A percentile compares a stretch with the other conserved stretches of the same genome.
Conservation (phyloP, 2,329 filamentous ascomycete genomes). For the Whalleya microplaca region DNA sequence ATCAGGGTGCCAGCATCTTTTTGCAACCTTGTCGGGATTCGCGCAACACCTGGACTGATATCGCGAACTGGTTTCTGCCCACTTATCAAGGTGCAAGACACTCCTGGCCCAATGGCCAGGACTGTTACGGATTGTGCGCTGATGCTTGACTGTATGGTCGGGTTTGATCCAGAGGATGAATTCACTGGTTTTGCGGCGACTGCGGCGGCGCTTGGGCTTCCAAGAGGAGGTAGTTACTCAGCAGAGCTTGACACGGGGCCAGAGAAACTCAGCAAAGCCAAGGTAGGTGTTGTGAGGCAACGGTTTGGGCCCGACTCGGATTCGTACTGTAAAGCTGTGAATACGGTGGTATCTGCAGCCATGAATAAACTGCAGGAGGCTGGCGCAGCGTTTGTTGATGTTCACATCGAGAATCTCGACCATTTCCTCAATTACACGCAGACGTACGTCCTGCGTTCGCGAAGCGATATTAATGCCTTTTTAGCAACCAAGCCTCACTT, state of each 20-base stretch:
- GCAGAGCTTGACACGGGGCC: conserved; percentile 16
- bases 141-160: conserved; percentile 36
- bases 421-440: conserved; percentile 30
- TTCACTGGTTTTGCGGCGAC: conserved; percentile 31
- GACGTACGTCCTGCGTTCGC: conserved; percentile 31
- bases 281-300: conserved; percentile 34
- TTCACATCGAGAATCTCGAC: conserved; percentile 32
- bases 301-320: conserved; percentile 30
- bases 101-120: conserved; percentile 36
- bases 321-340: conserved; percentile 29
- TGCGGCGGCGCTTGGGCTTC: conserved; percentile 23
- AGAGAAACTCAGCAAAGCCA: conserved; percentile 20
- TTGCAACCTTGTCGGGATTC: conserved; percentile 26
- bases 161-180: conserved; percentile 33
- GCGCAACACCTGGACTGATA: conserved; percentile 23
- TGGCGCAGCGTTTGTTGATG: conserved; percentile 31
- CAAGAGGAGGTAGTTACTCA: conserved; percentile 35
- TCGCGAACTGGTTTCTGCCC: conserved; percentile 34
- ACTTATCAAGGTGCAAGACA: conserved; percentile 34
- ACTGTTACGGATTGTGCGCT: conserved; percentile 35
- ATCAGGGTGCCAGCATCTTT: conserved; percentile 24
- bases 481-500: conserved; percentile 43
- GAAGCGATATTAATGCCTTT: conserved; percentile 37
- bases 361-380: conserved; percentile 22
- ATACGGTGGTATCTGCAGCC: conserved; percentile 25